These are phyloP conservation scores for Apophysomyces trapeziformis DNA, from an alignment of 371 early-diverging fungal genomes.

Conservation along the genomic window DNA sequence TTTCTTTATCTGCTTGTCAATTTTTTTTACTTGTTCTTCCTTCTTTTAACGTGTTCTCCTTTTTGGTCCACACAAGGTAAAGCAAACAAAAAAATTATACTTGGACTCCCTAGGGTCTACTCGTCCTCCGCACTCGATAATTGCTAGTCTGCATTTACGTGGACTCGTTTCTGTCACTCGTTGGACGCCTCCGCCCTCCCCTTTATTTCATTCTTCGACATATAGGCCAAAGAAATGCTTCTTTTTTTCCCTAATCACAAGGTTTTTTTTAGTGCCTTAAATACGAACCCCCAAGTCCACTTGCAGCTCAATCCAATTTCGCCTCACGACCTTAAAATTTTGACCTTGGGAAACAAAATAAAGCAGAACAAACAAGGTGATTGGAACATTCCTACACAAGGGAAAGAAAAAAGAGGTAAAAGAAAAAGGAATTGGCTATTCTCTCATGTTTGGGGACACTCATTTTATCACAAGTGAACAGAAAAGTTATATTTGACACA, in stretches of 20 bases:
- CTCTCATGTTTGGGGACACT: neutral
- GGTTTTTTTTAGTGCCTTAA: neutral
- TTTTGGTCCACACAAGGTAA: conserved; percentile 5
- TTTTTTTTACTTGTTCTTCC: conserved; percentile 6
- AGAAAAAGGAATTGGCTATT: neutral
- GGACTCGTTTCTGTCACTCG: neutral
- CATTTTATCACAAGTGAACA: neutral
- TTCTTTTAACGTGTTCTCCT: neutral
- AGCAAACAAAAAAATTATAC: neutral
- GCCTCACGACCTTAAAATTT: no score
- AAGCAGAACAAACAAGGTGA: no score
- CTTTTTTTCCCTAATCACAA: neutral
- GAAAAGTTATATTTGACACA: neutral
- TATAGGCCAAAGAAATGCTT: neutral
- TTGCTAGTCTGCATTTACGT: conserved; percentile 6
- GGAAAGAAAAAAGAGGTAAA: no score
- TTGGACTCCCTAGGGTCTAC: conserved; percentile 2
- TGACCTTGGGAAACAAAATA: no score
- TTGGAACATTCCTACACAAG: no score
- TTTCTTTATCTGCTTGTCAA: neutral
- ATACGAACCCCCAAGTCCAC: neutral
- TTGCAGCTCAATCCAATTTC: no score
- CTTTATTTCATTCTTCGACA: conserved; percentile 8
- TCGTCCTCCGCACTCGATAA: conserved; percentile 7
- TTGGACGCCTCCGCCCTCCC: conserved; percentile 7